A percentile compares a stretch with the other conserved stretches of the same genome.
phyloP scores from a whole-genome alignment of 1,284 basidiomycete genomes.

The Exsudoporus floridanus region DNA sequence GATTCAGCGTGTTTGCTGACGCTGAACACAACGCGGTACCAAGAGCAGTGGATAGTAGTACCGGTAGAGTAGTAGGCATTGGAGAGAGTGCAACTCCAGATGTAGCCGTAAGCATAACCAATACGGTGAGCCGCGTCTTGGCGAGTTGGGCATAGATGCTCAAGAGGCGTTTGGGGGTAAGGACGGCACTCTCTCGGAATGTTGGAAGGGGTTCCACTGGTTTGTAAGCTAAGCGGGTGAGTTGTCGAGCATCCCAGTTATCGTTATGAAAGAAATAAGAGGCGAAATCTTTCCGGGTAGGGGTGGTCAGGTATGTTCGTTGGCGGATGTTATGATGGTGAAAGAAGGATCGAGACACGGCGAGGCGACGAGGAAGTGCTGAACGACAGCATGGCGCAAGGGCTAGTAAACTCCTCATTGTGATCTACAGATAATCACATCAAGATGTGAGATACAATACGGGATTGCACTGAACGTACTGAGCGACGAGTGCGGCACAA shows the following conservation, averaged over 20 bases:
- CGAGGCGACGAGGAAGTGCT: constrained; percentile 8
- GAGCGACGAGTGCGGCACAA: not conserved
- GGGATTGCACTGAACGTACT: not conserved
- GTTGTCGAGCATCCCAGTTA: constrained; percentile 39
- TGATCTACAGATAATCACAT: constrained; percentile 6
- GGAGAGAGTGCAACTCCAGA: constrained; percentile 93
- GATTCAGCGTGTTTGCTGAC: constrained; percentile 94
- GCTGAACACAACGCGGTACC: constrained; percentile 92
- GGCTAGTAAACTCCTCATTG: constrained; percentile 21
- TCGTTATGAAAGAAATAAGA: constrained; percentile 63
- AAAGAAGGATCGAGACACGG: constrained; percentile 10
- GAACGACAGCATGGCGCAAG: constrained; percentile 14
- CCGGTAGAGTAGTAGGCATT: constrained; percentile 75
- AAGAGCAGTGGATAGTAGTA: constrained; percentile 82
- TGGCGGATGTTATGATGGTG: not conserved
- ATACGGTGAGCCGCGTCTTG: constrained; percentile 85
- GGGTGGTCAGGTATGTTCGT: constrained; percentile 5
- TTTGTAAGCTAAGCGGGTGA: constrained; percentile 7
- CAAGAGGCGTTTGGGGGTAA: constrained; percentile 58
- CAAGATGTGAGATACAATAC: not conserved
- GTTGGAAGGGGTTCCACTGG: constrained; percentile 7
- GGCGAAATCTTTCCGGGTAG: constrained; percentile 40
- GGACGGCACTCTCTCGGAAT: constrained; percentile 33
- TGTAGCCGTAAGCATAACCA: constrained; percentile 90
- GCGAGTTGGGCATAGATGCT: constrained; percentile 81